Conservation (phyloP, 2,329 filamentous ascomycete species). For the Fusarium tuaranense region DNA sequence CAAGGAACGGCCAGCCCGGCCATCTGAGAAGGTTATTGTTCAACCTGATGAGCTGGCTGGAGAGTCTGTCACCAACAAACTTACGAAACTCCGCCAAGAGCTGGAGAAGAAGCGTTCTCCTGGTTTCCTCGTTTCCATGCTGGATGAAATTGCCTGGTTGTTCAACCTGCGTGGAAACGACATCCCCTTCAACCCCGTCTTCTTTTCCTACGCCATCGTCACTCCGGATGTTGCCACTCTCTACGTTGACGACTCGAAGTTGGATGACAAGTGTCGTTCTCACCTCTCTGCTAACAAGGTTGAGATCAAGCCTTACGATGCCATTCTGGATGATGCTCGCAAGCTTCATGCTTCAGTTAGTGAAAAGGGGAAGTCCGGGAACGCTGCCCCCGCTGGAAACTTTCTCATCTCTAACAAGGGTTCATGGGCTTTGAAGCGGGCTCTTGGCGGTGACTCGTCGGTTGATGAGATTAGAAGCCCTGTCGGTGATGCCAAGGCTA, state of each 20-base stretch:
- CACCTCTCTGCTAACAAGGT: slow-evolving; percentile 80
- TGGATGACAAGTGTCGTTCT: slow-evolving; percentile 74
- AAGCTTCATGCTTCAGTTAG: slow-evolving; percentile 62
- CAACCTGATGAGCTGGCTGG: slow-evolving; percentile 81
- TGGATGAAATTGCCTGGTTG: slow-evolving; percentile 98
- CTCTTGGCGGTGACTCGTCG: slow-evolving; percentile 84
- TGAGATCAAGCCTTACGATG: slow-evolving; percentile 81
- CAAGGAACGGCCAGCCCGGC: slow-evolving; percentile 76
- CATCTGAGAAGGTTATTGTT: slow-evolving; percentile 80
- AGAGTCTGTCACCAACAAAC: slow-evolving; percentile 84
- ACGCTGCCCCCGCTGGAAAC: slow-evolving; percentile 62
- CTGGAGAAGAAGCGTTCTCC: slow-evolving; percentile 89
- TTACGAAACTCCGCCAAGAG: slow-evolving; percentile 89
- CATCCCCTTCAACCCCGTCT: slow-evolving; percentile 97
- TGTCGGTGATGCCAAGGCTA: slow-evolving; percentile 88
- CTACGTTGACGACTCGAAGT: slow-evolving; percentile 85
- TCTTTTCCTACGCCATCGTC: slow-evolving; percentile 95
- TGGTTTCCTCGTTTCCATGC: slow-evolving; percentile 91
- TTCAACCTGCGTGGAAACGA: slow-evolving; percentile 96
- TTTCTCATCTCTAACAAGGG: slow-evolving; percentile 89
- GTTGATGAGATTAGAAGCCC: slow-evolving; percentile 91
- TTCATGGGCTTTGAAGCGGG: slow-evolving; percentile 91
- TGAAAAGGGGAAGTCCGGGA: slow-evolving; percentile 50
- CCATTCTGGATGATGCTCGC: slow-evolving; percentile 83
- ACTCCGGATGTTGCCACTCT: slow-evolving; percentile 82